phyloP scores from a whole-genome alignment of 1,284 basidiomycete genomes.

The Ceratobasidium sp. region DNA sequence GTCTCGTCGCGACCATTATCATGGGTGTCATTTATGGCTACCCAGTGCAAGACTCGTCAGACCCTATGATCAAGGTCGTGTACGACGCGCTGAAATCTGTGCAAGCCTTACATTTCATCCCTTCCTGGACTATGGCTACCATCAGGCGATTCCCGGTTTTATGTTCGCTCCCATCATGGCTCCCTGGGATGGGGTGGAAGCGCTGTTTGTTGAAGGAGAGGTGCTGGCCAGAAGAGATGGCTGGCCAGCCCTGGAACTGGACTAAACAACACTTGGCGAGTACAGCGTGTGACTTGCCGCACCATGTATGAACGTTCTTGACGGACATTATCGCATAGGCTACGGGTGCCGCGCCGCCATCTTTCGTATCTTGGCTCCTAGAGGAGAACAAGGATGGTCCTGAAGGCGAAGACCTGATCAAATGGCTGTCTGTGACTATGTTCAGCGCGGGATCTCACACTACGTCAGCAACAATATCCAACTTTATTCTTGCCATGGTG shows the following conservation, averaged over 20 bases:
- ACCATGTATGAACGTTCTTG: neutral
- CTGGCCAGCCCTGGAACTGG: slow-evolving; percentile 6
- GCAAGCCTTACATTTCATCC: neutral
- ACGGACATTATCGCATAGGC: neutral
- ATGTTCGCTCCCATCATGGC: slow-evolving; percentile 34
- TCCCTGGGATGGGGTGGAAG: slow-evolving; percentile 44
- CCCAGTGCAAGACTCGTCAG: neutral
- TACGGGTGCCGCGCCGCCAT: slow-evolving; percentile 2
- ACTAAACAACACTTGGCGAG: slow-evolving; percentile 1
- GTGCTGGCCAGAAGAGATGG: neutral
- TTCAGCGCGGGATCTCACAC: slow-evolving; percentile 19
- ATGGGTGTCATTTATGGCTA: slow-evolving; percentile 28
- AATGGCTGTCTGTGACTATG: slow-evolving; percentile 16
- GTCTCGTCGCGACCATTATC: slow-evolving; percentile 14
- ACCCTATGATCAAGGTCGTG: slow-evolving; percentile 1
- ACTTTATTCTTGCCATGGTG: slow-evolving; percentile 44
- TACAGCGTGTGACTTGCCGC: neutral
- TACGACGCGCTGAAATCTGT: slow-evolving; percentile 10
- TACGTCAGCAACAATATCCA: slow-evolving; percentile 1
- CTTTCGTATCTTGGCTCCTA: slow-evolving; percentile 12
- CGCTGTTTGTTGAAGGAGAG: neutral
- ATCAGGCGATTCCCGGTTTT: slow-evolving; percentile 6
- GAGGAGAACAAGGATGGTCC: slow-evolving; percentile 3
- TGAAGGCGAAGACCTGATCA: slow-evolving; percentile 28
- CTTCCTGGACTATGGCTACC: neutral